These are phyloP conservation scores for Haplosporangium gracile DNA, from an alignment of 192 early-diverging fungal genomes.

Conservation along the genomic window DNA sequence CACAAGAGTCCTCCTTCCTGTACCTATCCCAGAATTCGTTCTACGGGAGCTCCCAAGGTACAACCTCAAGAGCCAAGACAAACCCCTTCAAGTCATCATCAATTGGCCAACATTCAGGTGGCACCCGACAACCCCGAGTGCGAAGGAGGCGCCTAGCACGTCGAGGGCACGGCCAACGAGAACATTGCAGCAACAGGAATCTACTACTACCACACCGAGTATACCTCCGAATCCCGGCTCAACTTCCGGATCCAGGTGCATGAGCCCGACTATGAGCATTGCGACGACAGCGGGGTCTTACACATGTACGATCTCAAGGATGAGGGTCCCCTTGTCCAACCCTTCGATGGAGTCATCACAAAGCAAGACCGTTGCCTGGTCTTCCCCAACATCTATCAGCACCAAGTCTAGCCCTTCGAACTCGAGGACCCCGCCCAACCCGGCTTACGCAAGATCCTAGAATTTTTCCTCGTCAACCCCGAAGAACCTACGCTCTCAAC, in stretches of 20 bases:
- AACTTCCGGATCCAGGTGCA: slow-evolving; percentile 16
- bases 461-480: slow-evolving; percentile 81
- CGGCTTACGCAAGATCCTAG: slow-evolving; percentile 76
- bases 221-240: too few species aligned
- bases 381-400: slow-evolving; percentile 82
- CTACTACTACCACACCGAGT: too few species aligned
- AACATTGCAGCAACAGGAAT: too few species aligned
- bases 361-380: slow-evolving; percentile 72
- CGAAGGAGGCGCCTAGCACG: too few species aligned
- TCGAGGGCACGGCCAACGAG: too few species aligned
- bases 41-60: slow-evolving; percentile 18
- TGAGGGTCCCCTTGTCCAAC: slow-evolving; percentile 50
- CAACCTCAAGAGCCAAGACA: slow-evolving; percentile 29
- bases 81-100: too few species aligned
- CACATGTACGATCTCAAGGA: slow-evolving; percentile 60
- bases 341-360: slow-evolving; percentile 61
- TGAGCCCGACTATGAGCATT: slow-evolving; percentile 43
- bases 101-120: too few species aligned
- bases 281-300: slow-evolving; percentile 31
- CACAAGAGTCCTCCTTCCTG: slow-evolving; percentile 20
- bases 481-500: slow-evolving; percentile 66
- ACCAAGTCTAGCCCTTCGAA: slow-evolving; percentile 72
- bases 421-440: slow-evolving; percentile 61
- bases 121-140: too few species aligned
- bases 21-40: slow-evolving; percentile 14